Conservation (phyloP, 1,139 yeast species). For the Hyphopichia pseudoburtonii region DNA sequence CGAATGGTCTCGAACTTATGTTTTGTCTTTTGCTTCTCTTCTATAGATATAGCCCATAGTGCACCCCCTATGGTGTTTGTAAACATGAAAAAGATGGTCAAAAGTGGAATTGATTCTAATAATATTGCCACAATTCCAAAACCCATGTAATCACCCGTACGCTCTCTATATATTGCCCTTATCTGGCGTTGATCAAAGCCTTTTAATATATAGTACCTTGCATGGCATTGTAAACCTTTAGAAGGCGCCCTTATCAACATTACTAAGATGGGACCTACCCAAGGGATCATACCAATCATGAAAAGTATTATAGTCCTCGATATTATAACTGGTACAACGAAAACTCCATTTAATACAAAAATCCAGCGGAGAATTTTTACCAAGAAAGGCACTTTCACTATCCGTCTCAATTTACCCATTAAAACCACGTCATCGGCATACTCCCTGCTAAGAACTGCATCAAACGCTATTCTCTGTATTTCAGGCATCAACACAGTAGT, state of each 20-base stretch:
- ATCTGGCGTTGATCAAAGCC: constrained; percentile 48
- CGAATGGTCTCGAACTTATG: too few species aligned
- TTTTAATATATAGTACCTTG: constrained; percentile 61
- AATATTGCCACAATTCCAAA: constrained; percentile 62
- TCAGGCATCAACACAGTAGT: constrained; percentile 55
- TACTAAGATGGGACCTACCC: constrained; percentile 59
- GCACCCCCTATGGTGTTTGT: constrained; percentile 75
- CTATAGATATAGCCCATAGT: constrained; percentile 57
- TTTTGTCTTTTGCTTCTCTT: constrained; percentile 16
- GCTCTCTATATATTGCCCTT: constrained; percentile 23
- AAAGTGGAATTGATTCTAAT: constrained; percentile 60
- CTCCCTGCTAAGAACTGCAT: constrained; percentile 52
- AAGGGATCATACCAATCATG: constrained; percentile 53
- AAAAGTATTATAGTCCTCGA: constrained; percentile 30
- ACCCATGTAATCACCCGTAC: constrained; percentile 36
- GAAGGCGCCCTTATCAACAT: constrained; percentile 58
- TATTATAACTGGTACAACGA: constrained; percentile 24
- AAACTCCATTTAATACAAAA: constrained; percentile 23
- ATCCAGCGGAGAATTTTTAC: constrained; percentile 24
- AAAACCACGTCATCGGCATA: constrained; percentile 51
- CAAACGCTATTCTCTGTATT: constrained; percentile 57
- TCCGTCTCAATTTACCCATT: constrained; percentile 41
- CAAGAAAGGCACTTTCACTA: constrained; percentile 31
- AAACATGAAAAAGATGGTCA: constrained; percentile 61
- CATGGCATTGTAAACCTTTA: constrained; percentile 56